A percentile compares a stretch with the other conserved stretches of the same genome.
Evolutionary conservation across 2,329 filamentous ascomycete genomes (phyloP).

Genomic region (Verticillium nubilum): DNA sequence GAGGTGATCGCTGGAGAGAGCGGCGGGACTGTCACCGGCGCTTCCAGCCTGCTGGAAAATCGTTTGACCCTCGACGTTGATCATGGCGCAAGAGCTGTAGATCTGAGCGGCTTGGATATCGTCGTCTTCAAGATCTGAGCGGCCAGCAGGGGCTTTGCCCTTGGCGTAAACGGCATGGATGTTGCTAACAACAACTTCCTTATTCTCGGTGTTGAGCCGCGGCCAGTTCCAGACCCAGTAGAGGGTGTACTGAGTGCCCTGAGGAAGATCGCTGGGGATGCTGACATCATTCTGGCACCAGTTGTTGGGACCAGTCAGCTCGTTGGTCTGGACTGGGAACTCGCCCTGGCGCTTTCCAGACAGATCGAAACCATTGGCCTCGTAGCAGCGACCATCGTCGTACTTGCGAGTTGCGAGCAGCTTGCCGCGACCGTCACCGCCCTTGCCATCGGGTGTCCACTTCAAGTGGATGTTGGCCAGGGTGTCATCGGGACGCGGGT

Average conservation of each 20-base stretch:
- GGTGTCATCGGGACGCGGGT: constrained; percentile 46
- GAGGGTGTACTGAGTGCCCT: constrained; percentile 65
- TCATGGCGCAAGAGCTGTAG: constrained; percentile 20
- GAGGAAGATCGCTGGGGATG: constrained; percentile 61
- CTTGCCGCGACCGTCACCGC: constrained; percentile 71
- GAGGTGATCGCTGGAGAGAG: constrained; percentile 7
- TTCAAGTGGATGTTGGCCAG: constrained; percentile 62
- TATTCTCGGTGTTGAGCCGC: constrained; percentile 42
- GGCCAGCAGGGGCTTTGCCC: constrained; percentile 15
- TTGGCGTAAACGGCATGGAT: constrained; percentile 29
- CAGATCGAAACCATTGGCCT: constrained; percentile 59
- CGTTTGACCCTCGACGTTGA: constrained; percentile 11
- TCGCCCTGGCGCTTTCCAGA: constrained; percentile 52
- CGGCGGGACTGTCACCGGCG: constrained; percentile 1
- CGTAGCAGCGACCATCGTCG: constrained; percentile 88
- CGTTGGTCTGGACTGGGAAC: constrained; percentile 44
- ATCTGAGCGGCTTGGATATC: constrained; percentile 28
- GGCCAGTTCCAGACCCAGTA: constrained; percentile 99
- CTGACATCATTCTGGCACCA: constrained; percentile 79
- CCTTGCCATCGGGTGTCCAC: constrained; percentile 77
- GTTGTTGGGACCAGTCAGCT: constrained; percentile 52
- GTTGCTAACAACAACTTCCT: not conserved
- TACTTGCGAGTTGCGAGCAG: constrained; percentile 75
- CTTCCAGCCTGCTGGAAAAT: not conserved
- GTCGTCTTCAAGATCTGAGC: constrained; percentile 6